phyloP scores from a whole-genome alignment of 192 early-diverging fungal genomes.

The Coemansia sp. region DNA sequence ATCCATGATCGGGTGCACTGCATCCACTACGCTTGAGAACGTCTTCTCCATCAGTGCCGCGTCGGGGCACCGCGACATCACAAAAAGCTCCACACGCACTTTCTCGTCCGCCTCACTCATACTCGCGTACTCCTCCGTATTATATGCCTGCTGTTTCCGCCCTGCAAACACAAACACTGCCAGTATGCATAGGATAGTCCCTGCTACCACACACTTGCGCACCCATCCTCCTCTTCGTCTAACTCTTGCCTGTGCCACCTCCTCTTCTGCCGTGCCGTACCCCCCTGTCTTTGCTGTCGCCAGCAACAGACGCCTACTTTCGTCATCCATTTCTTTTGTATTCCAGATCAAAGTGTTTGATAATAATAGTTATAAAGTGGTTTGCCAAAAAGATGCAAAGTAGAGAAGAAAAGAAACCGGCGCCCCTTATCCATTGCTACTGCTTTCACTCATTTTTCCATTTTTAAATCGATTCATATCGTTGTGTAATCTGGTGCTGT shows the following conservation, averaged over 20 bases:
- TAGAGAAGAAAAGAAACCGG: too few species aligned
- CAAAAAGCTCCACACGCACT: constrained; percentile 64
- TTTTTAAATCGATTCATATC: not conserved
- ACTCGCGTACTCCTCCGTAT: not conserved
- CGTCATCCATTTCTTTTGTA: constrained; percentile 5
- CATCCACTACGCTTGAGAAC: constrained; percentile 27
- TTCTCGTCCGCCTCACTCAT: constrained; percentile 10
- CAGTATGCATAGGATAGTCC: not conserved
- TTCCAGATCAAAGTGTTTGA: too few species aligned
- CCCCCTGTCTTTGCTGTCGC: not conserved
- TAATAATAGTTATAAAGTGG: too few species aligned
- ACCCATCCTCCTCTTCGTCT: not conserved
- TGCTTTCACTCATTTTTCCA: not conserved
- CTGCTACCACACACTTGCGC: not conserved
- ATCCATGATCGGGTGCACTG: constrained; percentile 52
- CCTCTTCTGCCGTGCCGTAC: not conserved
- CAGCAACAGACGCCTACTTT: not conserved
- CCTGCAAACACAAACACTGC: not conserved
- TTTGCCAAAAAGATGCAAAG: too few species aligned
- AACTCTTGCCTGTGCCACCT: not conserved
- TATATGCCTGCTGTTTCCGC: not conserved
- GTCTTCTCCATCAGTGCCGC: constrained; percentile 57
- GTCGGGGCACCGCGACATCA: constrained; percentile 75
- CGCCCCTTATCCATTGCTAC: too few species aligned
- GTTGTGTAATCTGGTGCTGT: not conserved